A percentile compares a stretch with the other conserved stretches of the same genome.
Conservation (phyloP, 139 green algal genomes). For the Micractinium conductrix region DNA sequence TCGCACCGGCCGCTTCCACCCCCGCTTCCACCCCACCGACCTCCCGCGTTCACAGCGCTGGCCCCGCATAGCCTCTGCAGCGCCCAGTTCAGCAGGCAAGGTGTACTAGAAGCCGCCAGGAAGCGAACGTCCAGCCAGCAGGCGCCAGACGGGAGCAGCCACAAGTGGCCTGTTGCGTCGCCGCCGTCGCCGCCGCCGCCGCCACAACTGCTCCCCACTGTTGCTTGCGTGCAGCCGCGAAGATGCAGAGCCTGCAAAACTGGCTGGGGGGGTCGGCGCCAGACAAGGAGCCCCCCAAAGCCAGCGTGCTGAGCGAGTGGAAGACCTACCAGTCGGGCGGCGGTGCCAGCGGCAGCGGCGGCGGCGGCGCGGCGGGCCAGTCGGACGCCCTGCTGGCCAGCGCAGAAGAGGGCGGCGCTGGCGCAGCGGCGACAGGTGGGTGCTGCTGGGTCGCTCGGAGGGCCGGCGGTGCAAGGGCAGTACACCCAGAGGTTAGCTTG, state of each 20-base stretch:
- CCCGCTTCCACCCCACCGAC: too few species aligned
- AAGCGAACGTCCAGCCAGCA: too few species aligned
- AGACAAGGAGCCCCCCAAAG: constrained; percentile 35
- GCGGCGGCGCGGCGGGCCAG: neutral
- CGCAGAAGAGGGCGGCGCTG: constrained; percentile 47
- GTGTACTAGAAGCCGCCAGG: neutral
- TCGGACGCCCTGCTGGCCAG: constrained; percentile 25
- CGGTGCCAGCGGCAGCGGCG: neutral
- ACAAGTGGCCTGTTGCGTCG: too few species aligned
- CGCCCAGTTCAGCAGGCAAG: neutral
- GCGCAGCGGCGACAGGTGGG: neutral
- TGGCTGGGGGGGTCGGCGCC: constrained; percentile 35
- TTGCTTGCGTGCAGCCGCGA: neutral
- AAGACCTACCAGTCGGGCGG: too few species aligned
- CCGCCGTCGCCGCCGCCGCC: too few species aligned
- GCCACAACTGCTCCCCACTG: too few species aligned
- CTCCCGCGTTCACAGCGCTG: too few species aligned
- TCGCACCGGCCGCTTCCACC: too few species aligned
- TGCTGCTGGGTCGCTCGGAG: neutral
- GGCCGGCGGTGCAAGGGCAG: too few species aligned
- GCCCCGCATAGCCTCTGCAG: neutral
- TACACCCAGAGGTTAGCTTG: too few species aligned
- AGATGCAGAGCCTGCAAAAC: constrained; percentile 37
- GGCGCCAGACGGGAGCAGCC: neutral
- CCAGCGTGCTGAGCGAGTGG: constrained; percentile 58